Conservation (phyloP, 23 red algal genomes). For the Cyanidioschyzon merolae region DNA sequence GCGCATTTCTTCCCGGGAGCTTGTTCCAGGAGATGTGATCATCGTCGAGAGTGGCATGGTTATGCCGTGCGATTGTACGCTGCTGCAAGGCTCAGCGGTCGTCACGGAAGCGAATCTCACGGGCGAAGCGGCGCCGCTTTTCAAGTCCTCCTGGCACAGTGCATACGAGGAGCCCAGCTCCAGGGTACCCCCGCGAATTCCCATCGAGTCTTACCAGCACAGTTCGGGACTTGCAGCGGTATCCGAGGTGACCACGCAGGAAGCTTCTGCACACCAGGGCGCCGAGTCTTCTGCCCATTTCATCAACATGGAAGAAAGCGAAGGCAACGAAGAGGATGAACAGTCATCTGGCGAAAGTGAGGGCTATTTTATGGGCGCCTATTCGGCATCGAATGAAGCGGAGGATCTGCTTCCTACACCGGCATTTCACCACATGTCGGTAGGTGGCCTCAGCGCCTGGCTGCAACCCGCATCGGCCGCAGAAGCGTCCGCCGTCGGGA, state of each 20-base stretch:
- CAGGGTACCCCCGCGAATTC: not conserved
- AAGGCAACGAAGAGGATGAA: not conserved
- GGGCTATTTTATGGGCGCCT: conserved; percentile 3
- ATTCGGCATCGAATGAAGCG: not conserved
- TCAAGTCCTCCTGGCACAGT: conserved; percentile 12
- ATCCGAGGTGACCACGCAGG: not conserved
- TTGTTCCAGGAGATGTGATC: conserved; percentile 30
- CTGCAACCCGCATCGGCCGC: not conserved
- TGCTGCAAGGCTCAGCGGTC: conserved; percentile 17
- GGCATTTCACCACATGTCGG: not conserved
- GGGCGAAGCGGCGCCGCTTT: conserved; percentile 24
- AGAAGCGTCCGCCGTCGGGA: no score
- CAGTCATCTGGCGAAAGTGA: not conserved
- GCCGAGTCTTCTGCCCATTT: no score
- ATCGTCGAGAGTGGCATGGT: conserved; percentile 13
- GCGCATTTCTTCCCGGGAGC: conserved; percentile 2
- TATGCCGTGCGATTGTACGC: conserved; percentile 23
- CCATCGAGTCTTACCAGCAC: not conserved
- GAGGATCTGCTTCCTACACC: conserved; percentile 8
- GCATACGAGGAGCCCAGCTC: not conserved
- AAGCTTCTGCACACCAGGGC: no score
- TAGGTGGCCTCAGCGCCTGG: not conserved
- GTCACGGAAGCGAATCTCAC: conserved; percentile 29
- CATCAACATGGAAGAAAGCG: not conserved
- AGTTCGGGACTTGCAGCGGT: not conserved